Evolutionary conservation across 2,329 filamentous ascomycete species (phyloP), one percentile per base, ranked within the genome.

Genomic region (Trichophaea hybrida): DNA sequence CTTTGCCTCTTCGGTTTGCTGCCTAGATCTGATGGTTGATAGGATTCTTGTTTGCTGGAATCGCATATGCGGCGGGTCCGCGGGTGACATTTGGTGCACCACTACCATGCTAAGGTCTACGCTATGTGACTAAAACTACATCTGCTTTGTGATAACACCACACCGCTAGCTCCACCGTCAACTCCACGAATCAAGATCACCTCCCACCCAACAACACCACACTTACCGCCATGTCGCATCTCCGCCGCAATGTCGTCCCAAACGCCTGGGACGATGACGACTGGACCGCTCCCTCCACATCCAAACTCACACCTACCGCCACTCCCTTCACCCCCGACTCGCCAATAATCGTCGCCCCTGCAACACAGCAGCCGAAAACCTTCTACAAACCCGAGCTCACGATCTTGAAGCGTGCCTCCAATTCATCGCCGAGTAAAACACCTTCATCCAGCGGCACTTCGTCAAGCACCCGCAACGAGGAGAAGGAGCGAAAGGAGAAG

Each of bases 341-440:
- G 17, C 4, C 52, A 53, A 52, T 58, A 61, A 34, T 38, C 44
- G 7, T 44, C 38, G 35, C 50, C 24, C 17, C 38, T 34, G 13
- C 59, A 12, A 59, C 60, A 50, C 62, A 61, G 7, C 63, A 66
- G 34, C 63, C 60, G 15, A 67, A 67, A 54, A 67, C 67, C 6
- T 46, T 65, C 34, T 68, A 66, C 55, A 66, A 64, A 10, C 67
- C 67, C 10, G 67, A 69, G 44, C 62, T 69, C 17, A 68, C 66
- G 37, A 68, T 69, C 35, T 57, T 68, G 15, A 69, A 67, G 55
- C 65, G 66, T 6, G 59, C 61, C 6, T 63, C 61, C 2, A 24
- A 24, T 3, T 57, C 62, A 54, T 59, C 55, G 44, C 62, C 43
- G 37, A 57, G 61, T 5, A 56, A 58, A 12, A 60, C 44, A 40